Base-by-base conservation (phyloP, 1,284 basidiomycete species). In the Meripilus lineatus region DNA sequence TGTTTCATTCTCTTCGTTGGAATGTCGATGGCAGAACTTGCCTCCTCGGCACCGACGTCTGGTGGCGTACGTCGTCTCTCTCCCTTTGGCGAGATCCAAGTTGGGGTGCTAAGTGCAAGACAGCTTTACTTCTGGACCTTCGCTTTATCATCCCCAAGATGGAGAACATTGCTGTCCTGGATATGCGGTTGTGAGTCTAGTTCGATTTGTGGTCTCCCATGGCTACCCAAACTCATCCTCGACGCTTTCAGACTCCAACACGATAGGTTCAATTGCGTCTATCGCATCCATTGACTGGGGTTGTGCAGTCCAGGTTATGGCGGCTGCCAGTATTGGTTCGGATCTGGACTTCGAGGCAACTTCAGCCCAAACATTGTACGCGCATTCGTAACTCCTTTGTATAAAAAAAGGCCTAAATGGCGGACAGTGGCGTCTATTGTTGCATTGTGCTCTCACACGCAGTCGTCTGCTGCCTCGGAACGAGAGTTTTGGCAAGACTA, bases 261-360 rank as follows among this genome's bases (percentile, higher is more conserved):
- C 84, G 0, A 72, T 90, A 34, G 86, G 84, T 2, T 78, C 76
- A 17, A 77, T 89, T 47, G 66, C 84, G 0, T 56, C 54, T 6
- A 68, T 87, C 0, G 84, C 88, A 0, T 86, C 84, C 0, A 78
- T 88, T 24, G 83, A 84, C 47, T 91, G 86, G 86, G 87, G 79
- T 14, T 80, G 77, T 42, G 81, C 85, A 0, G 71, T 85, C 1
- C 84, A 87, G 56, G 63, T 88, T 15, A 57, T 60, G 53, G 84
- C 84, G 5, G 83, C 79, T 0, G 77, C 69, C 3, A 77, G 68
- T 41, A 84, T 88, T 34, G 76, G 77, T 1, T 71, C 76, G 4
- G 63, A 70, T 32, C 67, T 69, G 38, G 61, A 50, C 5, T 87
- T 81, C 53, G 55, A 63, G 10, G 64, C 79, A 2, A 83, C 81